A percentile compares a stretch with the other conserved stretches of the same genome.
These are phyloP conservation scores for Knoxdaviesia proteae DNA, from an alignment of 2,329 filamentous ascomycete genomes.

Conservation along the genomic window DNA sequence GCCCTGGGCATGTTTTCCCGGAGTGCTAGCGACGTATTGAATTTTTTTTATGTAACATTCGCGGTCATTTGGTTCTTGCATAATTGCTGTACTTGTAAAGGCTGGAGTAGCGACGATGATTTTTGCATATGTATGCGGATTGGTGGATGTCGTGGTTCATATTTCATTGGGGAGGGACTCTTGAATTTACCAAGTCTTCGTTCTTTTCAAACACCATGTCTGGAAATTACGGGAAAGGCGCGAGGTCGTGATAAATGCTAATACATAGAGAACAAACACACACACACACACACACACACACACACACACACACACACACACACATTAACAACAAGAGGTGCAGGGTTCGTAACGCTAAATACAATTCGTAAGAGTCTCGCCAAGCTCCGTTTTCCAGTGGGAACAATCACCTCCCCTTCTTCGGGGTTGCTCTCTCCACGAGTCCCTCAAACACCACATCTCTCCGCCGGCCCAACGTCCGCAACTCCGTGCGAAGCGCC, in stretches of 20 bases:
- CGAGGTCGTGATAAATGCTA: not conserved
- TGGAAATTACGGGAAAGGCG: no score
- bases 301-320: not conserved
- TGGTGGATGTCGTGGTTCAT: no score
- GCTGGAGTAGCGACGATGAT: no score
- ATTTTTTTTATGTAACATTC: not conserved
- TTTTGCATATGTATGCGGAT: no score
- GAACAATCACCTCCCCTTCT: constrained; percentile 1
- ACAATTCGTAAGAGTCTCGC: not conserved
- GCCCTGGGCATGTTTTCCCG: no score
- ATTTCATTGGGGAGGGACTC: no score
- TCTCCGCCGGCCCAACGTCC: constrained; percentile 36
- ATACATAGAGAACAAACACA: not conserved
- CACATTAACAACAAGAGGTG: no score
- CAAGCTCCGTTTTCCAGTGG: no score
- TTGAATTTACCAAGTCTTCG: no score
- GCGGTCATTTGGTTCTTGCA: not conserved
- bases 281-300: not conserved
- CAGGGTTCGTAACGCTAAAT: not conserved
- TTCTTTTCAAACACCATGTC: no score
- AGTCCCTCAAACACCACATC: constrained; percentile 59
- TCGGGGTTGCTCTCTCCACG: constrained; percentile 29
- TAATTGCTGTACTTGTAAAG: no score
- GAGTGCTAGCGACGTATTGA: no score
- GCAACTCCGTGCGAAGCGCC: constrained; percentile 41